Conservation (phyloP, 2,329 filamentous ascomycete species). For the Arachnomyces sp. region DNA sequence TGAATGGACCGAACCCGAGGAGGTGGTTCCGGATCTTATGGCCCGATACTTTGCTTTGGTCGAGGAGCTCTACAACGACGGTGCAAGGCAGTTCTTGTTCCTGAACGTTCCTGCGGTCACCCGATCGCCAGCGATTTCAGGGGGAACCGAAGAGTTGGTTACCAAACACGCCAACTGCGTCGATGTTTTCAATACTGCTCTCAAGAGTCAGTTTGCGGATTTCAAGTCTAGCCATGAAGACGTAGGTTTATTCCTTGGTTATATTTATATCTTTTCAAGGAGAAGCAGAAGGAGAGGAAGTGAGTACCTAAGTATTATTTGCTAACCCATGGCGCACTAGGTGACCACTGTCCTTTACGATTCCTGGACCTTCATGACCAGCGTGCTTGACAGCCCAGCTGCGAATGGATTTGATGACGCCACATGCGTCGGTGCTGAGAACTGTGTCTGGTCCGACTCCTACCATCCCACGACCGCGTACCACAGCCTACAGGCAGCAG, state of each 20-base stretch:
- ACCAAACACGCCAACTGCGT: not conserved
- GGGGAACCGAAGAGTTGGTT: not conserved
- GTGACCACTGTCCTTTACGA: conserved; percentile 21
- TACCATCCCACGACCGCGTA: too few species aligned
- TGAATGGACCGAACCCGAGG: conserved; percentile 22
- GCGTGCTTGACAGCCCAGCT: conserved; percentile 19
- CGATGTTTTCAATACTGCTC: conserved; percentile 12
- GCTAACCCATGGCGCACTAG: conserved; percentile 9
- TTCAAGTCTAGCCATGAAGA: too few species aligned
- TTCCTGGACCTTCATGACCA: conserved; percentile 23
- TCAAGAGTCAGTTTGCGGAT: too few species aligned
- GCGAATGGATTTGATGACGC: conserved; percentile 21
- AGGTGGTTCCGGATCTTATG: conserved; percentile 32
- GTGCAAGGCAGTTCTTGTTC: conserved; percentile 52
- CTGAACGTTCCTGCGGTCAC: conserved; percentile 49
- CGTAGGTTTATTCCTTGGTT: too few species aligned
- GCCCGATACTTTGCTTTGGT: conserved; percentile 38
- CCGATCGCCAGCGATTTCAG: conserved; percentile 18
- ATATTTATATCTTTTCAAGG: too few species aligned
- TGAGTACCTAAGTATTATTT: conserved; percentile 14
- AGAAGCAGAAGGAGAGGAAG: conserved; percentile 13
- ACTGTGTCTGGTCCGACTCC: too few species aligned
- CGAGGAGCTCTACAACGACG: conserved; percentile 44
- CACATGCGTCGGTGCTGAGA: conserved; percentile 20
- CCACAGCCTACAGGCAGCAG: too few species aligned